These are phyloP conservation scores for Ceratocystis alfenasii DNA, from an alignment of 2,329 filamentous ascomycete genomes.

Conservation along the genomic window DNA sequence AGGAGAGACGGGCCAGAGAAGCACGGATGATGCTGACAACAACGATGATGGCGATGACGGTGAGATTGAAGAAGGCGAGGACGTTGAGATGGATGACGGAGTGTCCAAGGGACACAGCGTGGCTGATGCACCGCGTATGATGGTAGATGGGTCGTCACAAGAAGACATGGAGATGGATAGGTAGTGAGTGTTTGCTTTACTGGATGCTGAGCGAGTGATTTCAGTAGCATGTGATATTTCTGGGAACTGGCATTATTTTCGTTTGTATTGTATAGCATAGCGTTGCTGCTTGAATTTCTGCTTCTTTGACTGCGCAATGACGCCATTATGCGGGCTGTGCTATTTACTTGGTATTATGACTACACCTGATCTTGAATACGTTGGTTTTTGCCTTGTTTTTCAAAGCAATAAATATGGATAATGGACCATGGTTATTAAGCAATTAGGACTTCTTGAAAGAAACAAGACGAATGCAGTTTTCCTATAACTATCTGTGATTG, in stretches of 20 bases:
- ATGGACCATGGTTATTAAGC: neutral
- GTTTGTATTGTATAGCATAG: conserved; percentile 1
- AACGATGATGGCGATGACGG: conserved; percentile 38
- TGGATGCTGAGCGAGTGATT: neutral
- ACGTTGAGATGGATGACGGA: conserved; percentile 47
- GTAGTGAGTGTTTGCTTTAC: neutral
- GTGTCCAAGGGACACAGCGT: conserved; percentile 24
- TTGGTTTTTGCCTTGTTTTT: neutral
- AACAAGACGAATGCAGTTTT: neutral
- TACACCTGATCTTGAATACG: neutral
- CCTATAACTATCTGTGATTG: neutral
- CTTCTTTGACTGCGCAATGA: neutral
- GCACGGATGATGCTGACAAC: conserved; percentile 58
- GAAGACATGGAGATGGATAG: conserved; percentile 56
- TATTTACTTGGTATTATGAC: neutral
- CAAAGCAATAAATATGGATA: neutral
- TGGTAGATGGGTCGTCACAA: conserved; percentile 38
- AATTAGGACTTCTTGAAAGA: neutral
- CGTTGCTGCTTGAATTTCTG: neutral
- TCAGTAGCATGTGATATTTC: neutral
- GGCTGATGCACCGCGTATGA: conserved; percentile 35
- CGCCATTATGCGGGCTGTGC: neutral
- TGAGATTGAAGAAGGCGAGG: conserved; percentile 39
- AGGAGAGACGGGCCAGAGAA: conserved; percentile 75
- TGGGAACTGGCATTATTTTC: neutral